Conservation (phyloP, 225 moss, liverwort and hornwort species). For the Physcomitrium patens region DNA sequence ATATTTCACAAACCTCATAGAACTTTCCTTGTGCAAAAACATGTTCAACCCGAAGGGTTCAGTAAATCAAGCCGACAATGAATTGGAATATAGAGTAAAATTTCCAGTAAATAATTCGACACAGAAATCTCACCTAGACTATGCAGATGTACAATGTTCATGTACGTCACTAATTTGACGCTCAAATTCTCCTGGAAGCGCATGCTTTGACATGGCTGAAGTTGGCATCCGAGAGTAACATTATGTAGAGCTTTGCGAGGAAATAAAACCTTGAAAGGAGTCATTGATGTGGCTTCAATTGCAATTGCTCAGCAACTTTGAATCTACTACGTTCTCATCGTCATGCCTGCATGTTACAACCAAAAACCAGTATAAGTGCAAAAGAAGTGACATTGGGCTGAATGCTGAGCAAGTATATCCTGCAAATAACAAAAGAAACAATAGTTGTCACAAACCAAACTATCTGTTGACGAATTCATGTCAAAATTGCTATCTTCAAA, state of each 20-base stretch:
- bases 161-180: constrained; percentile 11
- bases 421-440: no score
- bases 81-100: background rate
- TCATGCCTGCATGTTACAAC: background rate
- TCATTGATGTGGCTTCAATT: background rate
- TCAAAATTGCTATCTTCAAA: no score
- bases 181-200: background rate
- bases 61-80: constrained; percentile 1
- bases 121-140: background rate
- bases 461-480: no score
- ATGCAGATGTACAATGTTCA: background rate
- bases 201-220: constrained; percentile 17
- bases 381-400: no score
- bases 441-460: no score
- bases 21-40: background rate
- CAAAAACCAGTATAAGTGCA: background rate
- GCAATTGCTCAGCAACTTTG: background rate
- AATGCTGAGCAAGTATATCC: no score
- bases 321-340: background rate
- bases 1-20: background rate
- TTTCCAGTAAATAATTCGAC: constrained; percentile 1
- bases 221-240: background rate
- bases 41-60: background rate
- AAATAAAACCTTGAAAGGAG: background rate
- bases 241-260: background rate